Base-by-base conservation (phyloP, 2,329 filamentous ascomycete genomes). In the Clonostachys solani region DNA sequence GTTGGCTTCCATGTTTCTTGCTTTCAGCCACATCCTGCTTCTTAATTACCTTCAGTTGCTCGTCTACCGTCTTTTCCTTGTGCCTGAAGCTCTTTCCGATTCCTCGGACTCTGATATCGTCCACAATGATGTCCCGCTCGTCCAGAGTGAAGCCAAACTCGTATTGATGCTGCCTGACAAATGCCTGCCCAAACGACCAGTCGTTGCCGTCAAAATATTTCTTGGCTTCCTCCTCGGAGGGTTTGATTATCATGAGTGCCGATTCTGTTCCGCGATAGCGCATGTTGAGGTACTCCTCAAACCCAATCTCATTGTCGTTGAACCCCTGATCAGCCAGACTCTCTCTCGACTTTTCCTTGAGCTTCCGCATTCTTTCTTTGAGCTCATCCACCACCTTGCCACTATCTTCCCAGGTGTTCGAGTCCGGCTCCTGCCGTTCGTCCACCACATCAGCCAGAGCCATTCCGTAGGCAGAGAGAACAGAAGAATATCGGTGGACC, bases 261-360 rank as follows among this genome's bases (percentile, higher is more conserved):
- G 90, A 95, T 61, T 96, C 91, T 0, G 91, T 96, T 12, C 91
- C 91, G 35, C 89, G 81, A 59, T 96, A 96, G 48, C 92, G 77
- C 85, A 96, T 91, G 62, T 96, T 96, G 48, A 97, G 80, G 59
- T 96, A 96, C 61, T 95, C 88, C 62, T 96, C 91, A 58, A 92
- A 95, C 0, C 84, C 77, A 19, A 96, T 88, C 33, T 89, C 82
- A 6, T 79, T 69, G 40, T 87, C 80, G 2, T 77, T 72, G 59
- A 96, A 96, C 0, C 91, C 92, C 65, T 96, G 92, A 3, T 87
- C 84, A 18, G 74, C 72, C 5, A 96, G 70, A 1, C 82, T 80
- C 16, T 74, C 69, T 0, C 73, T 78, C 0, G 89, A 92, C 60
- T 86, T 89, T n/a, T 80, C 75, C 67, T 88, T 92, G 36, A 96